Conservation (phyloP, 106 monocot species). For the Phalaenopsis aphrodite region DNA sequence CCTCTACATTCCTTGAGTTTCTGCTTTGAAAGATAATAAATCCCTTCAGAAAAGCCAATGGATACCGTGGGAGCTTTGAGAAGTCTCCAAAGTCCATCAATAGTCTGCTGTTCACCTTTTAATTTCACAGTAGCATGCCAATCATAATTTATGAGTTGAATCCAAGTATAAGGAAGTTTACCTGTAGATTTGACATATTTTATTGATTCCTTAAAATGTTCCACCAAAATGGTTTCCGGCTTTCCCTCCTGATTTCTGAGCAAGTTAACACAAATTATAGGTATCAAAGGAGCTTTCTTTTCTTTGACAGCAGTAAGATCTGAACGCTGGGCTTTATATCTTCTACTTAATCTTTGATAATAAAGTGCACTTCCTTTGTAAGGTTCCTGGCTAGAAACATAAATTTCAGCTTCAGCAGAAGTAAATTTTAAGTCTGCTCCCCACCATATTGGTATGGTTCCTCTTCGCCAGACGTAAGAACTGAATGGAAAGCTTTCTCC, state of each 20-base stretch:
- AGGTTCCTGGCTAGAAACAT: constrained; percentile 80
- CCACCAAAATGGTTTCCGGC: constrained; percentile 72
- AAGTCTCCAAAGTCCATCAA: constrained; percentile 86
- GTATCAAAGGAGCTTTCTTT: constrained; percentile 67
- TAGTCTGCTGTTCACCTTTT: constrained; percentile 79
- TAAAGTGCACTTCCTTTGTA: constrained; percentile 78
- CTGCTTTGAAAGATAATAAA: constrained; percentile 40
- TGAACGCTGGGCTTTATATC: constrained; percentile 56
- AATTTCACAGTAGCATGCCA: constrained; percentile 92
- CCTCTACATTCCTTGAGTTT: constrained; percentile 53
- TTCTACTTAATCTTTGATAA: constrained; percentile 76
- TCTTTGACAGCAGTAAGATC: constrained; percentile 34
- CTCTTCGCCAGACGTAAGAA: constrained; percentile 88
- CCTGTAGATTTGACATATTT: constrained; percentile 48
- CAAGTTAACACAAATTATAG: constrained; percentile 90
- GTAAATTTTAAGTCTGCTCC: constrained; percentile 87
- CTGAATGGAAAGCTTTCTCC: constrained; percentile 60
- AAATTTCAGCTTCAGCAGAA: constrained; percentile 95
- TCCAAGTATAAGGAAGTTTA: constrained; percentile 55
- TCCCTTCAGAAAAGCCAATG: constrained; percentile 86
- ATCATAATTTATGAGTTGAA: constrained; percentile 94
- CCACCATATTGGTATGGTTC: constrained; percentile 99
- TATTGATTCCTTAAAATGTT: constrained; percentile 75
- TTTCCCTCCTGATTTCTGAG: constrained; percentile 78
- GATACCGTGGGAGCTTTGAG: constrained; percentile 68